Base-by-base conservation (phyloP, 805 yeast species). In the Yamadazyma scolyti region DNA sequence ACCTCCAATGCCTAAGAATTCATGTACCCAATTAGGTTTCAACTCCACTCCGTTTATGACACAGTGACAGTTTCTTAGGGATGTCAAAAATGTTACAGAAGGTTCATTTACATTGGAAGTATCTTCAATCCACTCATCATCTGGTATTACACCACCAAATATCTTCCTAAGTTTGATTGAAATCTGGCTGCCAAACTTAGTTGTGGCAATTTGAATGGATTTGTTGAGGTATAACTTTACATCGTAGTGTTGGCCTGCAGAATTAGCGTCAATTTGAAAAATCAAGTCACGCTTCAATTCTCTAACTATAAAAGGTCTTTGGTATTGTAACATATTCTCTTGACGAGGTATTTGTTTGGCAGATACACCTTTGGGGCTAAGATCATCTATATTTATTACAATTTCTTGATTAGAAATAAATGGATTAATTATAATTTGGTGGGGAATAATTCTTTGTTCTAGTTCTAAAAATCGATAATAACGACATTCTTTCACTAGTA, bases 401-500 rank as follows among this genome's bases (percentile, higher is more conserved):
- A 88, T 82, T 42, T 82, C 93, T 41, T 77, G 77, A 8, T 16
- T 15, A 12, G 26, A 31, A 12, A 16, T 25, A 40, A 74, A 65
- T 1, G 85, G 82, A 43, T 83, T 81, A 27, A 53, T 52, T 1
- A 58, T 37, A 9, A 82, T 64, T 16, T 53, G 53, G 44, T 71
- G 74, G 28, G 71, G 70, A n/a, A 82, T 54, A 15, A 88, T 50
- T 37, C 68, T 57, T 57, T 87, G 95, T 50, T 83, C 94, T 22
- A 88, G 61, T 21, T 78, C 87, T 27, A 75, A 59, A 44, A 88
- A 81, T 27, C 90, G 65, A 53, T 85, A 88, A 56, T 82, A 88
- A 26, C 73, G 67, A 42, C 94, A 83, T 49, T 88, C 97, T 31
- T 65, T 65, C 6, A 81, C 53, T 36, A 88, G 60, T 10, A 73